phyloP scores from a whole-genome alignment of 495 filamentous ascomycete species.

The Neurospora terricola region DNA sequence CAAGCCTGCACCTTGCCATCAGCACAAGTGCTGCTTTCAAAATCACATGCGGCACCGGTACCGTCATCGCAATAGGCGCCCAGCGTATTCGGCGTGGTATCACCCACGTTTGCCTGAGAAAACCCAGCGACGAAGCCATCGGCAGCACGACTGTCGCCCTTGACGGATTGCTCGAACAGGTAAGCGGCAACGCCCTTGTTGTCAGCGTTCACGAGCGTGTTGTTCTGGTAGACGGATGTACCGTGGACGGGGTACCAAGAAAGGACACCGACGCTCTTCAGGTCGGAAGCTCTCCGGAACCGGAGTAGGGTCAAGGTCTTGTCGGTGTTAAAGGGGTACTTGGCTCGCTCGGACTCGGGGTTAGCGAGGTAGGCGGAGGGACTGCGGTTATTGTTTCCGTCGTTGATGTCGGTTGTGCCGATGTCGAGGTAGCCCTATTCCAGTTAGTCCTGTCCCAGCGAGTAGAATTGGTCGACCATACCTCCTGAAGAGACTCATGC shows the following conservation, averaged over 20 bases:
- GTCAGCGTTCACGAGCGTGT: constrained; percentile 85
- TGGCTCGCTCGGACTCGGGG: constrained; percentile 64
- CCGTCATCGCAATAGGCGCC: constrained; percentile 78
- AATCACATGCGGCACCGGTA: constrained; percentile 52
- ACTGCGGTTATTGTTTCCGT: constrained; percentile 82
- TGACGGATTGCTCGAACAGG: constrained; percentile 67
- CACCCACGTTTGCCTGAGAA: constrained; percentile 87
- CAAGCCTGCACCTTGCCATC: constrained; percentile 60
- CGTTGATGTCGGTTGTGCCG: constrained; percentile 36
- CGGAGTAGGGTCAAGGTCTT: constrained; percentile 77
- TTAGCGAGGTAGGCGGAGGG: constrained; percentile 84
- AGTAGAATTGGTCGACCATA: constrained; percentile 17
- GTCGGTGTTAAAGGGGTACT: constrained; percentile 64
- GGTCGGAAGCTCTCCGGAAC: constrained; percentile 52
- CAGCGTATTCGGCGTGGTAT: constrained; percentile 79
- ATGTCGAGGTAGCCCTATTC: constrained; percentile 37
- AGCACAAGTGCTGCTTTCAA: constrained; percentile 69
- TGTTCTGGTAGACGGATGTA: constrained; percentile 85
- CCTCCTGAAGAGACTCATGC: constrained; percentile 63
- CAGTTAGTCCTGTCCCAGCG: background rate
- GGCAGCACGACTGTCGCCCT: constrained; percentile 31
- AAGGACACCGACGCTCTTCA: constrained; percentile 65
- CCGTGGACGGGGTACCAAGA: constrained; percentile 93
- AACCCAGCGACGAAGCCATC: constrained; percentile 79
- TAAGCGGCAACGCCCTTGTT: constrained; percentile 90